A percentile compares a stretch with the other conserved stretches of the same genome.
Conservation (phyloP, 2,329 filamentous ascomycete genomes). For the Blastomyces gilchristii region DNA sequence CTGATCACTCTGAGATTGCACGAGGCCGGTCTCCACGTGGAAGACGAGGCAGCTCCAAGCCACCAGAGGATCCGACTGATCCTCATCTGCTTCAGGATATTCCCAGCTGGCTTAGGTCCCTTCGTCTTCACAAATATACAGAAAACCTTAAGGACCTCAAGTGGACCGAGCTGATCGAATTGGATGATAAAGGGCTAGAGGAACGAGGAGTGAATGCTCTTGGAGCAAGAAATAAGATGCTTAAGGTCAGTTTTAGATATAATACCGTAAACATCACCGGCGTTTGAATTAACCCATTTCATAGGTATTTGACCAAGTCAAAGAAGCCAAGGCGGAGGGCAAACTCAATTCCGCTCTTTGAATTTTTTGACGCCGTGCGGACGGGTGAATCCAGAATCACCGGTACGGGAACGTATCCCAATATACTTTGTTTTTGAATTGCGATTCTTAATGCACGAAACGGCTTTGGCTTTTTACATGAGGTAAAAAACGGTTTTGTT, state of each 20-base stretch:
- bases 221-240: slow-evolving; percentile 90
- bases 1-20: slow-evolving; percentile 83
- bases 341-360: slow-evolving; percentile 44
- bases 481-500: background rate
- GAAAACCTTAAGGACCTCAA: slow-evolving; percentile 96
- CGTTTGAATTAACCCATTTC: background rate
- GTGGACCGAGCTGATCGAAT: slow-evolving; percentile 83
- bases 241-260: slow-evolving; percentile 57
- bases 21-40: slow-evolving; percentile 87
- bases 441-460: slow-evolving; percentile 3
- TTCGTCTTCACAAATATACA: slow-evolving; percentile 96
- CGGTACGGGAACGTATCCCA: background rate
- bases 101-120: slow-evolving; percentile 85
- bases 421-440: background rate
- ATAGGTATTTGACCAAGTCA: slow-evolving; percentile 88
- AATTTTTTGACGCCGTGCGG: slow-evolving; percentile 8
- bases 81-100: slow-evolving; percentile 85
- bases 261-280: background rate
- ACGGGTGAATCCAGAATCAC: background rate
- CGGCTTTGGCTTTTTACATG: background rate
- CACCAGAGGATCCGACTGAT: slow-evolving; percentile 94
- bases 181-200: slow-evolving; percentile 89
- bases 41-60: slow-evolving; percentile 88
- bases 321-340: slow-evolving; percentile 64
- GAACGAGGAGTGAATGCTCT: slow-evolving; percentile 89